Base-by-base conservation (phyloP, 2,329 filamentous ascomycete genomes). In the Neonectria hederae region DNA sequence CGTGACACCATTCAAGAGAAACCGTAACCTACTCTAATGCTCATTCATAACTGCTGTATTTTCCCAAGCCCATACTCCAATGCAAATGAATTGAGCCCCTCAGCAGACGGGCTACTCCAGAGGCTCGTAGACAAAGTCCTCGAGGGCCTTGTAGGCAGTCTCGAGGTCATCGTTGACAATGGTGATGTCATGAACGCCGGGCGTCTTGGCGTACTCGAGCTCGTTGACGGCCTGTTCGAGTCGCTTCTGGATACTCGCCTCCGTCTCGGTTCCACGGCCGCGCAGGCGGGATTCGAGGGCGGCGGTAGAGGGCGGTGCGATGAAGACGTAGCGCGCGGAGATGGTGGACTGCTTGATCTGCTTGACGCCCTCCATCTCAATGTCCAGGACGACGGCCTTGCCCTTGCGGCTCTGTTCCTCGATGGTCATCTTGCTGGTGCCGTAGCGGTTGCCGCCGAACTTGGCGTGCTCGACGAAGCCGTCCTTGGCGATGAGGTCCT, bases 321-420 rank as follows among this genome's bases (percentile, higher is more conserved):
- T 85, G 78, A 97, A 97, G 69, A 97, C 82, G 82, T 93, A 97
- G 62, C 92, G 89, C 13, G 93, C 92, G 63, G 90, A 86, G 67
- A 95, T 87, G 71, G 84, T 85, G 49, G 90, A 92, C 64, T 86
- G 86, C 79, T 94, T 93, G 76, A 97, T 92, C 81, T 97, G 95
- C 83, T 97, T 97, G 59, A 97, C 94, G 63, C 94, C 94, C 73
- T 97, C 94, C 92, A 97, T 97, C 84, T 97, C 95, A 76, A 97
- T 97, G 78, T 97, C 95, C 70, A 97, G 83, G 45, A 97, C 90
- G 65, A 94, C 94, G 45, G 93, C 88, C 74, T 86, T 86, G 19
- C 89, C 90, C 81, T 90, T 87, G 68, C 88, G 86, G 3, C 86
- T 87, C 77, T 94, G 89, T 74, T 92, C 88, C 78, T 90, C 86